These are phyloP conservation scores for Coffea eugenioides DNA, from an alignment of 257 asterid genomes.

Conservation along the genomic window DNA sequence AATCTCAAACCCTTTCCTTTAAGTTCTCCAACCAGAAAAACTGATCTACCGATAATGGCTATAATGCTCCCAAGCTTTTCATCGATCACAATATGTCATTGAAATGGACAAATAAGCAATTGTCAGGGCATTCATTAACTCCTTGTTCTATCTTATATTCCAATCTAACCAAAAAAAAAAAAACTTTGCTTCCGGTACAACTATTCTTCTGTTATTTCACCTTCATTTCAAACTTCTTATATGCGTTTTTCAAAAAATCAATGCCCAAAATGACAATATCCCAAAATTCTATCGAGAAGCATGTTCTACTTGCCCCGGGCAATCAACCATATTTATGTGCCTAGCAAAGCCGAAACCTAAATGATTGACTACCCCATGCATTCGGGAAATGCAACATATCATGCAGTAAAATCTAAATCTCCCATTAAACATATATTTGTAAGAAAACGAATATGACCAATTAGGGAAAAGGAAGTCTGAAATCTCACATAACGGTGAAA, in stretches of 20 bases:
- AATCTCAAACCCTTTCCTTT: background rate
- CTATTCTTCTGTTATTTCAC: background rate
- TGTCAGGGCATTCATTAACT: background rate
- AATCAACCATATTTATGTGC: background rate
- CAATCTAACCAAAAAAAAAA: background rate
- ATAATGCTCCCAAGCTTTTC: background rate
- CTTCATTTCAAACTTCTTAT: background rate
- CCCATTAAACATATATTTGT: background rate
- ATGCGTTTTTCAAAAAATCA: background rate
- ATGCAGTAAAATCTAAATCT: background rate
- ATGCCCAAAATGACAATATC: no score
- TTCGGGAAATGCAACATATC: background rate
- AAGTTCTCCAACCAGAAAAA: background rate
- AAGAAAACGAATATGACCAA: background rate
- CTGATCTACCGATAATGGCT: background rate
- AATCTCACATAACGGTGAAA: conserved; percentile 75
- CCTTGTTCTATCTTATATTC: background rate
- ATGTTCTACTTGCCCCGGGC: background rate
- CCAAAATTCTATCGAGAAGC: background rate
- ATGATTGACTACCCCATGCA: background rate
- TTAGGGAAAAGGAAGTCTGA: background rate
- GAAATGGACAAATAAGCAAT: background rate
- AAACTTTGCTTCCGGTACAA: background rate
- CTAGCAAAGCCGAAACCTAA: background rate
- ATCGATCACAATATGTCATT: background rate